Evolutionary conservation across 768 basidiomycete genomes (phyloP).

Genomic region (Calocybe indica): DNA sequence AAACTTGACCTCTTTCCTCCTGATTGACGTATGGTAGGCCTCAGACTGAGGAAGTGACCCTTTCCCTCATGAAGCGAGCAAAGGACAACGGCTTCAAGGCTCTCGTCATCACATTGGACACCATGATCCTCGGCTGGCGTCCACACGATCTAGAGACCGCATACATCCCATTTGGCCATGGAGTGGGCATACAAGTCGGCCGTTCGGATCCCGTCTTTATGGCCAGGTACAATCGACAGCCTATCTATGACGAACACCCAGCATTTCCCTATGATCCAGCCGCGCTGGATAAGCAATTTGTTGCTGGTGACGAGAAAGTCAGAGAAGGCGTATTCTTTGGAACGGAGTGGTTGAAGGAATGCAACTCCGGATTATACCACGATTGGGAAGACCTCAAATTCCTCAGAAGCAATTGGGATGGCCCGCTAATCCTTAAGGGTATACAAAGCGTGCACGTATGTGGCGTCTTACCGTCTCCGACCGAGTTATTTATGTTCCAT

Average conservation of each 20-base stretch:
- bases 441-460: constrained; percentile 59
- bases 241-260: constrained; percentile 30
- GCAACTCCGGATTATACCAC: constrained; percentile 55
- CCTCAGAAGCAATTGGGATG: constrained; percentile 69
- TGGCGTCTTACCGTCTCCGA: constrained; percentile 3
- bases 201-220: constrained; percentile 77
- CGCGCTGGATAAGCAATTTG: constrained; percentile 33
- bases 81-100: constrained; percentile 62
- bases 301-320: constrained; percentile 42
- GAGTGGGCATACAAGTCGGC: constrained; percentile 62
- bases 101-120: constrained; percentile 78
- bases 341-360: constrained; percentile 55
- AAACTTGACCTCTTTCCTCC: background rate
- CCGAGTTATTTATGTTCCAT: background rate
- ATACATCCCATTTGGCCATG: constrained; percentile 64
- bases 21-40: constrained; percentile 40
- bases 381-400: constrained; percentile 70
- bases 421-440: constrained; percentile 72
- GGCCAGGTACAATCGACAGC: constrained; percentile 43
- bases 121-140: constrained; percentile 68
- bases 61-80: constrained; percentile 61
- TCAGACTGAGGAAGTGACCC: constrained; percentile 46
- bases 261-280: constrained; percentile 56
- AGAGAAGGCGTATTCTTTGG: constrained; percentile 42
- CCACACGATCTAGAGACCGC: constrained; percentile 64